phyloP scores from a whole-genome alignment of 2,329 filamentous ascomycete genomes.

The Arthrobotrys sinensis region DNA sequence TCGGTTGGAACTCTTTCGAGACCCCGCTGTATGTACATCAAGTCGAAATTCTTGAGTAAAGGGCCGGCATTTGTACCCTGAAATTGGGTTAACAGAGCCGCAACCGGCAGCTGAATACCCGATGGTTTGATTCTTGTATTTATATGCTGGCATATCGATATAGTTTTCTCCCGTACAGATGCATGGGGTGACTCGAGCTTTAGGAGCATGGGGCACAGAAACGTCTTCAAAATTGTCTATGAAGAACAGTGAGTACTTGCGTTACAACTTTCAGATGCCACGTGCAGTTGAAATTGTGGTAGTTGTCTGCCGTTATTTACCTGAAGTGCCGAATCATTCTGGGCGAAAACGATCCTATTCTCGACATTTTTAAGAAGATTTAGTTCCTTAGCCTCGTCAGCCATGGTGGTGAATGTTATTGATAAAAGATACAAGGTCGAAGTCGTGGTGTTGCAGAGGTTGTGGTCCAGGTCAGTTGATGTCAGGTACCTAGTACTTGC shows the following conservation, averaged over 20 bases:
- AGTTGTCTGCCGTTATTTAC: conserved; percentile 17
- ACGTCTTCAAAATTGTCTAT: conserved; percentile 80
- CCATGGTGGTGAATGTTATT: conserved; percentile 29
- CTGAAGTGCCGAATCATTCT: conserved; percentile 84
- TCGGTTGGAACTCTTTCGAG: conserved; percentile 74
- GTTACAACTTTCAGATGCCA: neutral
- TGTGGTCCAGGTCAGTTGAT: neutral
- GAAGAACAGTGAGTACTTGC: neutral
- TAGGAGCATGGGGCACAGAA: conserved; percentile 84
- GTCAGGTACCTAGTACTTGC: neutral
- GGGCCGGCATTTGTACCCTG: conserved; percentile 77
- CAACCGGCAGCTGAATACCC: conserved; percentile 77
- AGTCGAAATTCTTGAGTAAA: conserved; percentile 87
- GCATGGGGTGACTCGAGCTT: conserved; percentile 87
- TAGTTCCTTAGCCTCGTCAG: conserved; percentile 79
- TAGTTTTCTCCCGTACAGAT: conserved; percentile 82
- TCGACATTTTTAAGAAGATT: conserved; percentile 88
- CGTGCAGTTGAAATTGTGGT: neutral
- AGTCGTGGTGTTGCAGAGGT: conserved; percentile 25
- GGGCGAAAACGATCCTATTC: conserved; percentile 84
- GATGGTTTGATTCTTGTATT: conserved; percentile 71
- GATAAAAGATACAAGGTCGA: neutral
- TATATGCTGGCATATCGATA: conserved; percentile 80
- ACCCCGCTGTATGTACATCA: conserved; percentile 91
- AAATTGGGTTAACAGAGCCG: conserved; percentile 89